Percentiles rank a stretch among this genome's conserved stretches.
These are phyloP conservation scores for Musa troglodytarum DNA, from an alignment of 176 grass and related monocot species.

Conservation along the genomic window DNA sequence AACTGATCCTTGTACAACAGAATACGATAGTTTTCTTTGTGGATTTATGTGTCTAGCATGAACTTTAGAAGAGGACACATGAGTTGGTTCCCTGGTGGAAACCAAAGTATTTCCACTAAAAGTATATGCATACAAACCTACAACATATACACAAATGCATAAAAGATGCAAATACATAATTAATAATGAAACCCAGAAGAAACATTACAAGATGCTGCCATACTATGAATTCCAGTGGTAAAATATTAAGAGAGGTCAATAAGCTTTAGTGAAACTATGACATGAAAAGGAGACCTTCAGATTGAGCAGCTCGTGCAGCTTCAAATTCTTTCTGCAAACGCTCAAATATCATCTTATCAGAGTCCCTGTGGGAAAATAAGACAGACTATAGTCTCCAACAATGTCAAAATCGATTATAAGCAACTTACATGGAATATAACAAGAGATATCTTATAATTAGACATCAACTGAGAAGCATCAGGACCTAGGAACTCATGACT, in stretches of 20 bases:
- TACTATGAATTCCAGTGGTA: constrained; percentile 1
- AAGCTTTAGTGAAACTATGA: not conserved
- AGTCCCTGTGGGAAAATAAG: constrained; percentile 49
- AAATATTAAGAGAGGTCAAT: not conserved
- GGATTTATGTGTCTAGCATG: no score
- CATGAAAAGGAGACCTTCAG: constrained; percentile 43
- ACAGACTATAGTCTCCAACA: not conserved
- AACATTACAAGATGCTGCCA: no score
- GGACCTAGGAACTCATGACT: not conserved
- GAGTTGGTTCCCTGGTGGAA: not conserved
- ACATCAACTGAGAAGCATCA: not conserved
- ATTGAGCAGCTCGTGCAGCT: constrained; percentile 58
- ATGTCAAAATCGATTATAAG: not conserved
- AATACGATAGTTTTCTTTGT: no score
- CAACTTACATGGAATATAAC: not conserved
- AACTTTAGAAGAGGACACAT: not conserved
- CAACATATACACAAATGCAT: not conserved
- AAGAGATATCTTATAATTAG: not conserved
- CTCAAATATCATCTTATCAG: constrained; percentile 87
- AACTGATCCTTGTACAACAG: no score
- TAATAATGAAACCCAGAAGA: not conserved
- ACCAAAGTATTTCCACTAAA: not conserved
- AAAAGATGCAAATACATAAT: not conserved
- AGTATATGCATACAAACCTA: not conserved
- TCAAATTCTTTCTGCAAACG: constrained; percentile 89